Conservation (phyloP, 192 early-diverging fungal genomes). For the Rhizoclosmatium sp. region DNA sequence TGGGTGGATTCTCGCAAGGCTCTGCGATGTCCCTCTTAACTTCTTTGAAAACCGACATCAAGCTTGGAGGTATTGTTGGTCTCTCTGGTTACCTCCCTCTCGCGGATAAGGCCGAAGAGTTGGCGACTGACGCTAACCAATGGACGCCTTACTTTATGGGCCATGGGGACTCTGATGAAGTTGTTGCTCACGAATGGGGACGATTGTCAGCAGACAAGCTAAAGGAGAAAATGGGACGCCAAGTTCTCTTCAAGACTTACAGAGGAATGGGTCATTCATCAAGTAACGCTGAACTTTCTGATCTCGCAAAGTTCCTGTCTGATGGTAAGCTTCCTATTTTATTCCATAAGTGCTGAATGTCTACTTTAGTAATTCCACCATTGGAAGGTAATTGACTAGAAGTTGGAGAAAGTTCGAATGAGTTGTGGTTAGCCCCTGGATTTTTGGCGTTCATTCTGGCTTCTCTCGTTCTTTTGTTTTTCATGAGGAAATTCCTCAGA, state of each 20-base stretch:
- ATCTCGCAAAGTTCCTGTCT: constrained; percentile 72
- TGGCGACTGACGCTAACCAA: constrained; percentile 33
- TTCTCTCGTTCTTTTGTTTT: too few relatives aligned
- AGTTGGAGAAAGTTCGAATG: too few relatives aligned
- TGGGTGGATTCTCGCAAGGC: constrained; percentile 93
- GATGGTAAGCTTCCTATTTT: constrained; percentile 20
- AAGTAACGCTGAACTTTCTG: constrained; percentile 70
- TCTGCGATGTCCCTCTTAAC: constrained; percentile 78
- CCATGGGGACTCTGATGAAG: constrained; percentile 81
- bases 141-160: constrained; percentile 82
- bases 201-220: constrained; percentile 70
- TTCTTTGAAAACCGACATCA: constrained; percentile 72
- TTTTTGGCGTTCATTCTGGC: too few relatives aligned
- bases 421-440: too few relatives aligned
- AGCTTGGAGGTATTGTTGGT: constrained; percentile 73
- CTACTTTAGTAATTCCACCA: too few relatives aligned
- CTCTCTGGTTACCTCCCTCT: constrained; percentile 85
- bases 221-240: constrained; percentile 56
- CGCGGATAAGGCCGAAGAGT: constrained; percentile 48
- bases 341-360: not conserved
- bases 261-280: constrained; percentile 80
- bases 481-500: not conserved
- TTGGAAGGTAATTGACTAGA: too few relatives aligned
- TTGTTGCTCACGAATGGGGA: constrained; percentile 79
- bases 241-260: constrained; percentile 84